Percentiles rank a stretch among this genome's conserved stretches.
Evolutionary conservation across 345 rosid species (phyloP).

Genomic region (Salix exigua): DNA sequence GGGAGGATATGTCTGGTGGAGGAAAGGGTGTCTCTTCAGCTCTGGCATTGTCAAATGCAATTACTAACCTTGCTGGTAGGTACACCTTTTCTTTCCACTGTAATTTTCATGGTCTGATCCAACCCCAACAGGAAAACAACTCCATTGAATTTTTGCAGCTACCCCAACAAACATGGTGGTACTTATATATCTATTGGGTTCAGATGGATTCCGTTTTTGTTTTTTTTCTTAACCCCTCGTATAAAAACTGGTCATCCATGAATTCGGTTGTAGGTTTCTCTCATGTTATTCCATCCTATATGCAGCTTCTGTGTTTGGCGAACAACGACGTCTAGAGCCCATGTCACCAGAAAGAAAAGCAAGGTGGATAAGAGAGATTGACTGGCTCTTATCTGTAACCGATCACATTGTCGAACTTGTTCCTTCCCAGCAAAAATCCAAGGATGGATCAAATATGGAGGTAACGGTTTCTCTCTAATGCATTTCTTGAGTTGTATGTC

Average conservation of each 20-base stretch:
- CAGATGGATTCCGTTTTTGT: background rate
- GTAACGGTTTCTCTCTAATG: constrained; percentile 1
- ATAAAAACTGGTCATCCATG: background rate
- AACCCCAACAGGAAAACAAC: background rate
- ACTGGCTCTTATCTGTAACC: constrained; percentile 40
- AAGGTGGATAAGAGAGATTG: constrained; percentile 42
- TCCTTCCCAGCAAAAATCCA: constrained; percentile 34
- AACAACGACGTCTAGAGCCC: constrained; percentile 36
- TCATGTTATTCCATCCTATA: background rate
- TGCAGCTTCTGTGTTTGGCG: constrained; percentile 48
- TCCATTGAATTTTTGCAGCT: background rate
- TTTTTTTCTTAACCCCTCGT: background rate
- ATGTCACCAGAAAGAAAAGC: constrained; percentile 38
- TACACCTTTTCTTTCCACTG: background rate
- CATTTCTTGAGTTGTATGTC: background rate
- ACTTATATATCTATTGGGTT: background rate
- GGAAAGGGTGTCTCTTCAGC: constrained; percentile 49
- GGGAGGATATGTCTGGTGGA: constrained; percentile 53
- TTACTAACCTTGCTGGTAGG: constrained; percentile 45
- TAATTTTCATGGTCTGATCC: background rate
- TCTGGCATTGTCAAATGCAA: constrained; percentile 45
- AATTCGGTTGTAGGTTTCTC: background rate
- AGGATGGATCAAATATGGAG: constrained; percentile 38
- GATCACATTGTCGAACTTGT: constrained; percentile 44
- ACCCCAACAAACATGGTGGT: background rate